phyloP scores from a whole-genome alignment of 306 rosid genomes.

The Dryas drummondii region DNA sequence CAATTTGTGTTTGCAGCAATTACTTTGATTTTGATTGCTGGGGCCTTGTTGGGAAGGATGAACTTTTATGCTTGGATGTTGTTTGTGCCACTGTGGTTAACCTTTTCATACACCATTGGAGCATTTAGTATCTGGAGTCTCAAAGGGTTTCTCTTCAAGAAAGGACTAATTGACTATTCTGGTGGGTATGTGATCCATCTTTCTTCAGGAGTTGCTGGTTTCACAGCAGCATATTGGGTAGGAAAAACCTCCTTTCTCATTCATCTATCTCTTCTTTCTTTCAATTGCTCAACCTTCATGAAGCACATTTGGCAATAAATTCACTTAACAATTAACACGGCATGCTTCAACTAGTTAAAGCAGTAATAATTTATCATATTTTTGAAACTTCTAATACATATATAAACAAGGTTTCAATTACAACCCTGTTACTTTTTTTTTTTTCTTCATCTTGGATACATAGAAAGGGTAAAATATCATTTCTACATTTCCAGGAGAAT shows the following conservation, averaged over 20 bases:
- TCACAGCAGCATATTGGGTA: conserved; percentile 54
- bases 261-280: neutral
- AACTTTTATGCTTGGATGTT: conserved; percentile 52
- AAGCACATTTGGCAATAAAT: neutral
- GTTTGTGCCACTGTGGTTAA: conserved; percentile 47
- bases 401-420: neutral
- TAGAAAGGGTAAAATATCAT: neutral
- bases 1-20: conserved; percentile 52
- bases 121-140: conserved; percentile 44
- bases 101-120: conserved; percentile 40
- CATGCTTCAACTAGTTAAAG: neutral
- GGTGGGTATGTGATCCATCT: conserved; percentile 49
- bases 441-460: neutral
- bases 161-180: conserved; percentile 41
- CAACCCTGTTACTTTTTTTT: neutral
- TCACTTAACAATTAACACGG: no score
- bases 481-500: neutral
- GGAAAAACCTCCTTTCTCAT: neutral
- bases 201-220: conserved; percentile 49
- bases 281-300: neutral
- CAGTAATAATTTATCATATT: neutral
- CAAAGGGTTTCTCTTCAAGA: conserved; percentile 11
- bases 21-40: conserved; percentile 42
- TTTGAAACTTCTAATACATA: neutral
- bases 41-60: conserved; percentile 48